Evolutionary conservation across 306 rosid species (phyloP), one percentile per base, ranked within the genome.

Genomic region (Cicer bijugum): DNA sequence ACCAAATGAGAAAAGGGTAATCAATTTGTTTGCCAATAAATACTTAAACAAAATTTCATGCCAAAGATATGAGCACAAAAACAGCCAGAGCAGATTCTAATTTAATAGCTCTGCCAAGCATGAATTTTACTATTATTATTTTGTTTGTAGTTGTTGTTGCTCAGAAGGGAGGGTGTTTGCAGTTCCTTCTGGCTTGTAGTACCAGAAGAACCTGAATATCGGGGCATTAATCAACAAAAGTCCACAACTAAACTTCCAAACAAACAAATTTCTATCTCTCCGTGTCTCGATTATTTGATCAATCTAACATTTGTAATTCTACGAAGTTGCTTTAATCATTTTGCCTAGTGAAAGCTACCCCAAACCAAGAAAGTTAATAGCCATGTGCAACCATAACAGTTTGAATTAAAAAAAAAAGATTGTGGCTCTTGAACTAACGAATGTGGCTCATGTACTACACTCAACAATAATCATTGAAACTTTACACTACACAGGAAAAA

Each of bases 1-100:
- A 72, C 28, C 15, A 69, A 55, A 77, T 67, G 39, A 76, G 77
- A 37, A 70, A 16, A 69, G 66, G 70, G 37, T 60, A 71, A 19
- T 50, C 50, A 52, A 38, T 50, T 56, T 52, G 67, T 71, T 74
- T 6, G 46, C 17, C 23, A 45, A 78, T 52, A 58, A 50, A 80
- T 11, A 39, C 35, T 48, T 42, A 57, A 75, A 60, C 45, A 50
- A 63, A 69, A 73, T 50, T 45, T 12, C 53, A 84, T 38, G 62
- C 15, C 68, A 52, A 55, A 56, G 17, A 69, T 37, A 67, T 50
- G 39, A 66, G 37, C 71, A 48, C 5, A 40, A 73, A 62, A 50
- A 45, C 15, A 68, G 53, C 5, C 19, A 58, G 40, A 7, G 8
- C 37, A 58, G 48, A n/a, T 75, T 68, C 75, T 48, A 48, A 46